phyloP scores from a whole-genome alignment of 2,329 filamentous ascomycete genomes.

The Aspergillus nomiae region DNA sequence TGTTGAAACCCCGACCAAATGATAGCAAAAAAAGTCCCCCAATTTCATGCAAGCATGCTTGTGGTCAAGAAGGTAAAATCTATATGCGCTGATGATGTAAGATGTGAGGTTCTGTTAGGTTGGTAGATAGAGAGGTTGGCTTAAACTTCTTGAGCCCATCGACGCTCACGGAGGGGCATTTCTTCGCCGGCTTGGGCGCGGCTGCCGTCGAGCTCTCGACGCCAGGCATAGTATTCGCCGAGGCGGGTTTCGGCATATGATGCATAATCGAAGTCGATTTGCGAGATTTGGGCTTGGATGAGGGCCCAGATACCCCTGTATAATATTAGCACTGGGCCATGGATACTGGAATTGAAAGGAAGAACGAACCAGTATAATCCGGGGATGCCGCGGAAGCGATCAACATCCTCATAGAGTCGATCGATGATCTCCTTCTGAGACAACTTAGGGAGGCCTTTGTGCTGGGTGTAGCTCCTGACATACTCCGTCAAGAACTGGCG shows the following conservation, averaged over 20 bases:
- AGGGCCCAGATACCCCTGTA: conserved; percentile 92
- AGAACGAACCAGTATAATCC: conserved; percentile 69
- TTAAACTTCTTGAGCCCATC: conserved; percentile 68
- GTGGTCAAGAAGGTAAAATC: background rate
- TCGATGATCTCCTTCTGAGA: conserved; percentile 64
- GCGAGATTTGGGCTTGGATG: conserved; percentile 90
- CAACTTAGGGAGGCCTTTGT: conserved; percentile 39
- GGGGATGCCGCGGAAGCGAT: conserved; percentile 83
- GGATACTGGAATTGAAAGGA: background rate
- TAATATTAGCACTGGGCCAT: conserved; percentile 3
- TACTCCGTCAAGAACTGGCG: conserved; percentile 83
- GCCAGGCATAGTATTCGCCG: conserved; percentile 92
- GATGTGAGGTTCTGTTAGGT: background rate
- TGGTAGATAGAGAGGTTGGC: background rate
- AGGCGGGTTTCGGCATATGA: conserved; percentile 83
- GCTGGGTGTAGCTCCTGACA: conserved; percentile 69
- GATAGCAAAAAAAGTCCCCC: background rate
- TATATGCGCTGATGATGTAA: background rate
- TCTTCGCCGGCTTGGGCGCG: conserved; percentile 58
- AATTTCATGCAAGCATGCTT: background rate
- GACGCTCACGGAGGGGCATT: conserved; percentile 72
- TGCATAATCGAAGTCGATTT: conserved; percentile 97
- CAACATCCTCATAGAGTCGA: conserved; percentile 76
- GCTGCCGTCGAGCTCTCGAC: conserved; percentile 69
- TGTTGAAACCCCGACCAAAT: conserved; percentile 1